Evolutionary conservation across 176 grass and related monocot species (phyloP).

Genomic region (barley (Hordeum vulgare)): MorexV3_pseudomolecules_assembly NC_058523.1:324011159-324011658

Average conservation of each 20-base stretch:
- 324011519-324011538: slow-evolving; percentile 5
- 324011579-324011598: neutral
- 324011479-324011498: neutral
- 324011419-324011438: neutral
- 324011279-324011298: neutral
- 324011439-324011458: neutral
- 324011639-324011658: no score
- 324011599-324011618: no score
- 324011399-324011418: neutral
- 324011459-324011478: neutral
- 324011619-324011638: no score
- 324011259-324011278: neutral
- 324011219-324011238: neutral
- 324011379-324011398: slow-evolving; percentile 7
- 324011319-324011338: slow-evolving; percentile 9
- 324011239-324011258: neutral
- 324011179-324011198: neutral
- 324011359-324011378: neutral
- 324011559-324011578: neutral
- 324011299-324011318: slow-evolving; percentile 31
- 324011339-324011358: neutral
- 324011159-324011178: neutral
- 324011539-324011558: neutral
- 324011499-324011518: neutral
- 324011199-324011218: neutral